Base-by-base conservation (phyloP, 2,329 filamentous ascomycete genomes). In the Colletotrichum liriopes region DNA sequence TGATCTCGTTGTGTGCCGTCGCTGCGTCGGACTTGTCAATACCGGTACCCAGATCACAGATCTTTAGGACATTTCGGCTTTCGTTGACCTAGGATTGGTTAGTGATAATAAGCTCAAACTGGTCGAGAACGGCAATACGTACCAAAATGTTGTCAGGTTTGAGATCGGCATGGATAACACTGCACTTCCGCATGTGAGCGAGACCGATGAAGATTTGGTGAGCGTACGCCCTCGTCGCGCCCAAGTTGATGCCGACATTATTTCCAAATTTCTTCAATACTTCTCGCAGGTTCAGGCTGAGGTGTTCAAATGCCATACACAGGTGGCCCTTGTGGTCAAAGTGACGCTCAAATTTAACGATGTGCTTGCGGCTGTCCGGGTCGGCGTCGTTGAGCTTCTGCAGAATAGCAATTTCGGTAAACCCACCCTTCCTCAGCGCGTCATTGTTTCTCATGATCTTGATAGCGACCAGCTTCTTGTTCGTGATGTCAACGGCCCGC, bases 371-470 rank as follows among this genome's bases (percentile, higher is more conserved):
- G 79, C 96, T 93, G 35, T 97, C 94, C 0, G 93, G 92, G 79
- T 99, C 96, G 39, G 93, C 91, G 58, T 93, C 91, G 77, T 93
- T 94, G 67, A 99, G 90, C 79, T 96, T 95, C 79, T 96, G 91
- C 58, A 99, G 84, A 75, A 98, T 98, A 52, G 94, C 93, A 80
- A 98, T 97, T 81, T 99, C 96, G 71, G 96, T 98, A 82, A 95
- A 92, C 26, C 95, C 96, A 56, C 95, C 95, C 82, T 98, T 98
- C 76, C 92, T 89, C 81, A 98, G 93, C 16, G 94, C 93, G 79
- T 98, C 95, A 78, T 99, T 98, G 82, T 97, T 97, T 74, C 96
- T 93, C 82, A 98, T 97, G 77, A 99, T 96, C 84, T 99, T 99
- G 87, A 99, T 93, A 32, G 96, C 96, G 41, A 98, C 95, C n/a